Conservation (phyloP, 2,329 filamentous ascomycete species). For the Tolypocladium amazonense region DNA sequence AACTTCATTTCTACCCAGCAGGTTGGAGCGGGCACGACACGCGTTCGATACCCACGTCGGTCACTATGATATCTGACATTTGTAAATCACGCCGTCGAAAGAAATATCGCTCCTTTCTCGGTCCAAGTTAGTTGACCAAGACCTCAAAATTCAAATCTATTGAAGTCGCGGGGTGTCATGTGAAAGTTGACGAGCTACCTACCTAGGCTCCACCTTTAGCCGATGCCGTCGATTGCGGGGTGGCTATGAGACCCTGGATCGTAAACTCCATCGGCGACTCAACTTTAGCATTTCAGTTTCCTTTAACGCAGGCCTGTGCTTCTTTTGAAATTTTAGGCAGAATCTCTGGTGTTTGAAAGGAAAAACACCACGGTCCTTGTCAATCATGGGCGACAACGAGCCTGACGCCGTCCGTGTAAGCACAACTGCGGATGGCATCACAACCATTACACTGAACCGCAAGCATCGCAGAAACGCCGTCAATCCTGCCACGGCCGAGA, state of each 20-base stretch:
- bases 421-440: conserved; percentile 29
- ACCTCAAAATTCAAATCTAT: not conserved
- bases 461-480: conserved; percentile 40
- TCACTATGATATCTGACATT: too few species aligned
- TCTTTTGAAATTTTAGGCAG: not conserved
- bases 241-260: not conserved
- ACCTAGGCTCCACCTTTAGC: not conserved
- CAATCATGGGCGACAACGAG: not conserved
- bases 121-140: not conserved
- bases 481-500: conserved; percentile 33
- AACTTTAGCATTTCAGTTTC: not conserved
- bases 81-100: too few species aligned
- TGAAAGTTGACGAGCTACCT: not conserved
- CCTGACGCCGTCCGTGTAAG: not conserved
- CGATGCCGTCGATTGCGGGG: not conserved
- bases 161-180: not conserved
- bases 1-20: too few species aligned
- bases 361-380: not conserved
- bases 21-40: too few species aligned
- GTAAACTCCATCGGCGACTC: not conserved
- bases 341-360: not conserved
- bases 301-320: not conserved
- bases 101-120: not conserved
- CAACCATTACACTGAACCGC: conserved; percentile 45
- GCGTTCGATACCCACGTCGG: too few species aligned